A percentile compares a stretch with the other conserved stretches of the same genome.
These are phyloP conservation scores for Conticribra guillardii DNA, from an alignment of 108 stramenopile genomes.

Conservation along the genomic window DNA sequence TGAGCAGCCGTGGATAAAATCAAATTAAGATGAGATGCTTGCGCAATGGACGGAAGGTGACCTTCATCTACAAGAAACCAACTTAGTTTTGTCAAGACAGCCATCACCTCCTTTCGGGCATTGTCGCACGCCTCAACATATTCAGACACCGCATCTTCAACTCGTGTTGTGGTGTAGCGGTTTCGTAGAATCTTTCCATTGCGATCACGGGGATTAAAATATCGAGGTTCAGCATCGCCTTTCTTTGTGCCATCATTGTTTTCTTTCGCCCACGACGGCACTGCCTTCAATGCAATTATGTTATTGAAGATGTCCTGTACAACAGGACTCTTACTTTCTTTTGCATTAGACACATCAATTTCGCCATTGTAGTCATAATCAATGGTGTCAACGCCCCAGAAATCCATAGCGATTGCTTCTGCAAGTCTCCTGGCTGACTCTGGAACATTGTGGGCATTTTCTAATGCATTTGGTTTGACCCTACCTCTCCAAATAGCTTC, in stretches of 20 bases:
- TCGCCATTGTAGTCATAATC: conserved; percentile 16
- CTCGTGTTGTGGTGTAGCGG: conserved; percentile 85
- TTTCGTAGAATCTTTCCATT: conserved; percentile 80
- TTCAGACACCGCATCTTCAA: conserved; percentile 68
- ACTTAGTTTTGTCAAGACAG: conserved; percentile 60
- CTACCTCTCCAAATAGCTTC: conserved; percentile 79
- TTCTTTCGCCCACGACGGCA: conserved; percentile 57
- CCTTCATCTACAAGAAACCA: conserved; percentile 58
- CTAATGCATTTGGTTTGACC: conserved; percentile 52
- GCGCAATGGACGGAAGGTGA: conserved; percentile 77
- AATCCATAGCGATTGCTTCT: conserved; percentile 67
- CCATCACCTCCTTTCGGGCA: conserved; percentile 58
- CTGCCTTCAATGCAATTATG: conserved; percentile 71
- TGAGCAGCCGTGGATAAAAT: conserved; percentile 74
- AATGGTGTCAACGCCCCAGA: conserved; percentile 51
- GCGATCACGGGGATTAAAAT: conserved; percentile 83
- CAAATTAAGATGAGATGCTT: conserved; percentile 80
- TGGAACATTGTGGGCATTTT: conserved; percentile 56
- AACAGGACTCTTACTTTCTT: conserved; percentile 42
- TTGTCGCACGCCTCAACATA: conserved; percentile 74
- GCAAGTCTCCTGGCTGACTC: conserved; percentile 49
- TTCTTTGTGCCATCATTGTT: conserved; percentile 24
- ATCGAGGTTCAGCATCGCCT: too few relatives aligned
- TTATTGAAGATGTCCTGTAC: conserved; percentile 90
- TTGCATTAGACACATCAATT: conserved; percentile 34